Evolutionary conservation across 805 yeast genomes (phyloP), one percentile per base, ranked within the genome.

Genomic region (Saccharomycopsis amapae): DNA sequence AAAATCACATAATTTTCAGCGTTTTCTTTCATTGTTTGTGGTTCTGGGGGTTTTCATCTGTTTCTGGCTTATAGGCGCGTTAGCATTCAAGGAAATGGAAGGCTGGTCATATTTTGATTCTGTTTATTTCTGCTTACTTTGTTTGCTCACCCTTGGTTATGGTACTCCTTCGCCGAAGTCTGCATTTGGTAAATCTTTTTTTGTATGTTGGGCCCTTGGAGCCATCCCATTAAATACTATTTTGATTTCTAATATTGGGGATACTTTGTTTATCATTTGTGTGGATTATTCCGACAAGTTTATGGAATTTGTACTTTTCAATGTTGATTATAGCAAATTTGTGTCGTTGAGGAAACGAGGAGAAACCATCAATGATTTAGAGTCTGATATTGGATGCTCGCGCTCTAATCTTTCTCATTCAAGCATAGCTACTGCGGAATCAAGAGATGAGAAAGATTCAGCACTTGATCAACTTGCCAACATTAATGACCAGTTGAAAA

Each of bases 201-300:
- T 87, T 55, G 77, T 85, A 5, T 62, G 78, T 7, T 88, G 96
- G 96, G 82, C 88, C 0, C 59, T 88, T 18, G 66, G 78, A 5
- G 95, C 96, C 0, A 81, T 88, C 19, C 96, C 96, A 1, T 67
- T 86, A 42, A 86, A 87, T 94, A 84, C 95, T 2, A 79, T 81
- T 15, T 68, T 86, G 46, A 76, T 86, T 33, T 79, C 89, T 1
- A 78, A 76, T 43, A 65, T 81, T 39, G 85, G 90, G 51, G 94
- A 85, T 58, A 66, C 75, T 15, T 54, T 78, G 5, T 66, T 73
- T 58, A 59, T 48, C 28, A 2, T 18, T 49, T 13, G 64, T 61
- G 2, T 53, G 53, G 46, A 49, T 46, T 15, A 57, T 56, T 20
- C 46, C 45, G 3, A 46, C 48, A 28, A 43, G 37, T 26, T 42